These are phyloP conservation scores for Cicer bijugum DNA, from an alignment of 306 rosid species.

Conservation along the genomic window DNA sequence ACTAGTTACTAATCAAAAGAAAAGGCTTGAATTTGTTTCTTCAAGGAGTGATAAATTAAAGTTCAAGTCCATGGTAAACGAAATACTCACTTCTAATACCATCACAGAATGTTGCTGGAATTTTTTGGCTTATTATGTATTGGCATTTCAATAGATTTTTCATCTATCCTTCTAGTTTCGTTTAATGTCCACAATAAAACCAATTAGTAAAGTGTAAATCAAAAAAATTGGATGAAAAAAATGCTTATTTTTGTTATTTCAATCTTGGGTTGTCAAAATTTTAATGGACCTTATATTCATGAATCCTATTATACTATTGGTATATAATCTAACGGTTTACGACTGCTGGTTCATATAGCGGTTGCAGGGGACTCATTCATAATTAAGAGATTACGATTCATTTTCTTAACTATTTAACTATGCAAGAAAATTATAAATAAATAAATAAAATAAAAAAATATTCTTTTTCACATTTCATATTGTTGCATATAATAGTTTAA, in stretches of 20 bases:
- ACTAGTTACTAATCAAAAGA: constrained; percentile 19
- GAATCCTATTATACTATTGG: neutral
- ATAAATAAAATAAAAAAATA: too few species aligned
- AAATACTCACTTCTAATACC: constrained; percentile 4
- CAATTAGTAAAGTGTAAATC: constrained; percentile 15
- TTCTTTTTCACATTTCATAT: too few species aligned
- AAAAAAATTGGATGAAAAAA: neutral
- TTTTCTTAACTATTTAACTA: too few species aligned
- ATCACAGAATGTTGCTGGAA: neutral
- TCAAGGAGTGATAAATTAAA: constrained; percentile 26
- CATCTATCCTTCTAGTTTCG: neutral
- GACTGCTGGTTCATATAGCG: too few species aligned
- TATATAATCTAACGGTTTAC: too few species aligned
- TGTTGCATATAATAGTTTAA: too few species aligned
- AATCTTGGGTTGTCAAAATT: neutral
- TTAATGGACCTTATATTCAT: neutral
- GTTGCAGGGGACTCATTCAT: too few species aligned
- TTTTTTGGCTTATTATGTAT: constrained; percentile 39
- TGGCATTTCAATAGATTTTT: neutral
- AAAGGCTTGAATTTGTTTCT: constrained; percentile 34
- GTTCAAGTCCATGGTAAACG: constrained; percentile 21
- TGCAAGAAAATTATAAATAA: too few species aligned
- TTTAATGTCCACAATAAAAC: constrained; percentile 11
- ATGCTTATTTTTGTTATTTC: neutral
- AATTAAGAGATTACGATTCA: too few species aligned